Evolutionary conservation across 2,329 filamentous ascomycete genomes (phyloP).

Genomic region (Teratosphaeria pseudoeucalypti): DNA sequence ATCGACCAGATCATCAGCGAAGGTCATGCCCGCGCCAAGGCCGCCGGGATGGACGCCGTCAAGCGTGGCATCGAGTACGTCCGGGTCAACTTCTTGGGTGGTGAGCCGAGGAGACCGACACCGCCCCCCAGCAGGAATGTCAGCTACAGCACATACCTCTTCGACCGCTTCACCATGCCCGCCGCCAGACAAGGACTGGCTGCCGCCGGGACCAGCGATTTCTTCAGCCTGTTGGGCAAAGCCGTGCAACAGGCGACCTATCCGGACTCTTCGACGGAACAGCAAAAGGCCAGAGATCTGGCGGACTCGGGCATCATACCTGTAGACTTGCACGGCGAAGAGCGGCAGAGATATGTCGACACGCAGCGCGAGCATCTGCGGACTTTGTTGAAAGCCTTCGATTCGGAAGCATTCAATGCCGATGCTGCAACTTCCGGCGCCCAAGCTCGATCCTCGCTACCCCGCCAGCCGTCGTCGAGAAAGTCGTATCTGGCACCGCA

Average conservation of each 20-base stretch:
- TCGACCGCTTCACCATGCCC: constrained; percentile 79
- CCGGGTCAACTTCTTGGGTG: constrained; percentile 67
- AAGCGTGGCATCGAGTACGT: constrained; percentile 43
- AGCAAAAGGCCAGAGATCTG: constrained; percentile 40
- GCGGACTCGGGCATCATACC: constrained; percentile 59
- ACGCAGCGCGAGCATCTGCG: constrained; percentile 69
- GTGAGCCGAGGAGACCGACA: constrained; percentile 50
- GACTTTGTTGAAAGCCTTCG: constrained; percentile 64
- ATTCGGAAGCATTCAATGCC: constrained; percentile 54
- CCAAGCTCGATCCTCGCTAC: constrained; percentile 11
- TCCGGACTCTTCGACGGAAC: constrained; percentile 26
- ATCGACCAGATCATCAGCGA: constrained; percentile 86
- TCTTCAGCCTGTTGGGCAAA: constrained; percentile 67
- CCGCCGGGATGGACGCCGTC: constrained; percentile 56
- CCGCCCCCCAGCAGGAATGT: constrained; percentile 36
- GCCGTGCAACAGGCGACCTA: constrained; percentile 49
- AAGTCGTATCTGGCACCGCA: constrained; percentile 18
- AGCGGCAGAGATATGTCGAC: constrained; percentile 63
- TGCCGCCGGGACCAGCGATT: constrained; percentile 47
- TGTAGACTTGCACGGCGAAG: constrained; percentile 55
- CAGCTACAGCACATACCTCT: constrained; percentile 67
- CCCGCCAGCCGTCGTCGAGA: constrained; percentile 16
- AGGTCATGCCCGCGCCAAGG: constrained; percentile 66
- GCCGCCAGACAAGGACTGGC: constrained; percentile 46
- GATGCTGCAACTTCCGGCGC: constrained; percentile 11